Percentiles rank a stretch among this genome's conserved stretches.
Evolutionary conservation across 2,329 filamentous ascomycete species (phyloP).

Genomic region (Fusarium sp.): DNA sequence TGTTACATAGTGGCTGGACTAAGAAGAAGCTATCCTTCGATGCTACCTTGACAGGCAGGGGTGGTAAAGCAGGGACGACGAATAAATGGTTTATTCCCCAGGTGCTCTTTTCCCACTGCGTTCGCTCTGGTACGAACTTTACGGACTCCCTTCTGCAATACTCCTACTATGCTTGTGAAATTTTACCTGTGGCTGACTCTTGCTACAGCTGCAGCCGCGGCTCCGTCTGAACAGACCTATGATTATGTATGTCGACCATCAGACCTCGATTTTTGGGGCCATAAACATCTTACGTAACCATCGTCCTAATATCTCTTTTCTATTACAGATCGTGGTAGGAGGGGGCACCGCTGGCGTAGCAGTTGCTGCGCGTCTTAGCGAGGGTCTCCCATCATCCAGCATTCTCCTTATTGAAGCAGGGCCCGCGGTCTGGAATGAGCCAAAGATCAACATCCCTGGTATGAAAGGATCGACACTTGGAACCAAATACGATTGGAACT

Average conservation of each 20-base stretch:
- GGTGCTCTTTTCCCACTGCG: background rate
- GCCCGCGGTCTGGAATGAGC: constrained; percentile 14
- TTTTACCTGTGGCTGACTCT: constrained; percentile 36
- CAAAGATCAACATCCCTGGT: constrained; percentile 27
- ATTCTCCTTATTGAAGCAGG: constrained; percentile 27
- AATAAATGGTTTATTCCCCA: constrained; percentile 4
- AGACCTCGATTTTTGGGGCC: background rate
- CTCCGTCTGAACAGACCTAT: constrained; percentile 32
- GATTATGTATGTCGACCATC: constrained; percentile 40
- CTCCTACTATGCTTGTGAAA: constrained; percentile 31
- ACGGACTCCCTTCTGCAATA: background rate
- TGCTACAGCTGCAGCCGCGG: constrained; percentile 34
- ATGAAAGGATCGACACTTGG: constrained; percentile 40
- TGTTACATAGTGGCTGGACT: background rate
- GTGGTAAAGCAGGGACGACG: background rate
- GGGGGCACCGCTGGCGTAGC: constrained; percentile 53
- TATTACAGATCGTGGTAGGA: constrained; percentile 48
- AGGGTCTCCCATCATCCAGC: constrained; percentile 43
- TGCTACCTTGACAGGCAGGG: background rate
- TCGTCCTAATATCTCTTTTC: background rate
- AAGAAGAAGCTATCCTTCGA: background rate
- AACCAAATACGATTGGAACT: constrained; percentile 51
- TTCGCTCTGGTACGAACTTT: background rate
- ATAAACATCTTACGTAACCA: background rate
- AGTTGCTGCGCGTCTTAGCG: constrained; percentile 52